These are phyloP conservation scores for Tuber melanosporum DNA, from an alignment of 495 filamentous ascomycete genomes.

Conservation along the genomic window DNA sequence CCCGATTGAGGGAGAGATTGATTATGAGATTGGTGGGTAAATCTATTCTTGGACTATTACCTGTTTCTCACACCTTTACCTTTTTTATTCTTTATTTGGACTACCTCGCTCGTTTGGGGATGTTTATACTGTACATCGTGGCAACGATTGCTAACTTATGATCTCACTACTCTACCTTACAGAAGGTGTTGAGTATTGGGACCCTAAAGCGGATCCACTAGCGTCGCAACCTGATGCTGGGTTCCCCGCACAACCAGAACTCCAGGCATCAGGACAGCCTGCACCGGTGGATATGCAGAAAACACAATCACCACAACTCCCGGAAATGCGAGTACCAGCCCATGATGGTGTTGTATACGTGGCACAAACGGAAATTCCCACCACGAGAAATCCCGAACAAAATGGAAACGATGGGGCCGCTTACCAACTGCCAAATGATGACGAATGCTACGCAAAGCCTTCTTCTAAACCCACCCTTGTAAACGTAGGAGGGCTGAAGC, in stretches of 20 bases:
- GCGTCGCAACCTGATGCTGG: neutral
- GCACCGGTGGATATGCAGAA: neutral
- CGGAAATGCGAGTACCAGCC: neutral
- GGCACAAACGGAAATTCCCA: neutral
- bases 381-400: neutral
- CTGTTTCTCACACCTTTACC: neutral
- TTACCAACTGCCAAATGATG: neutral
- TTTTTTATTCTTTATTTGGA: neutral
- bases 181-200: constrained; percentile 2
- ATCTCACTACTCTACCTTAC: neutral
- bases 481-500: neutral
- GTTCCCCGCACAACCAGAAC: neutral
- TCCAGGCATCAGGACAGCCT: neutral
- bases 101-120: neutral
- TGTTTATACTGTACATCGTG: neutral
- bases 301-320: neutral
- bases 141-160: constrained; percentile 1
- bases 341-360: neutral
- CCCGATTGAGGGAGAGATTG: neutral
- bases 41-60: neutral
- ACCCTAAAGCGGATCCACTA: neutral
- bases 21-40: neutral
- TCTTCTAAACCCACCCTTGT: neutral
- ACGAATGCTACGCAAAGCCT: neutral
- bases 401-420: neutral